A percentile compares a stretch with the other conserved stretches of the same genome.
Evolutionary conservation across 73 alveolate genomes (phyloP).

Genomic region (Blepharisma japonicum): DNA sequence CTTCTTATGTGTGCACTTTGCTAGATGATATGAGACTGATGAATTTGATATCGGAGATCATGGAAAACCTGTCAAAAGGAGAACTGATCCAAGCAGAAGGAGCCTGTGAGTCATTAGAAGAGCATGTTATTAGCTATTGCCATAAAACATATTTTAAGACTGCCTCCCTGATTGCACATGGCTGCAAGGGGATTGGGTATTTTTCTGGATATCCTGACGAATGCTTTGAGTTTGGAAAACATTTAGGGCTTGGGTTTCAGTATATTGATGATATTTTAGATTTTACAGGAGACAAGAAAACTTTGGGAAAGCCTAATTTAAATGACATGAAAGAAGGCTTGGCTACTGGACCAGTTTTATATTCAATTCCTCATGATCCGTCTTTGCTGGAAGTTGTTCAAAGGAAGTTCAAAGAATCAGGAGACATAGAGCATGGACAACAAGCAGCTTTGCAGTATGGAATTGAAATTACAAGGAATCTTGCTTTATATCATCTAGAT

Average conservation of each 20-base stretch:
- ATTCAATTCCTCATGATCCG: background rate
- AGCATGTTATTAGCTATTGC: background rate
- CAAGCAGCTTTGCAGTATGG: background rate
- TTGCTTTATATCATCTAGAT: constrained; percentile 29
- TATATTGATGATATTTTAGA: constrained; percentile 32
- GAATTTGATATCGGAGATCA: background rate
- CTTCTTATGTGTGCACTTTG: constrained; percentile 13
- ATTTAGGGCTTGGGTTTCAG: constrained; percentile 28
- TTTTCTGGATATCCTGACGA: background rate
- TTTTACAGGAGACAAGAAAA: constrained; percentile 21
- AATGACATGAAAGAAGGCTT: constrained; percentile 27
- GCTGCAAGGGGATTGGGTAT: constrained; percentile 33
- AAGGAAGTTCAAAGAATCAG: background rate
- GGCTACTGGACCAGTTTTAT: constrained; percentile 31
- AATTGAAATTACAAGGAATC: background rate
- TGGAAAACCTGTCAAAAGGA: constrained; percentile 28
- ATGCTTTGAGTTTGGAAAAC: constrained; percentile 32
- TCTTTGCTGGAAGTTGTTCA: background rate
- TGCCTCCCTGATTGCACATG: constrained; percentile 13
- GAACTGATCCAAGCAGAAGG: constrained; percentile 25
- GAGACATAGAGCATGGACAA: background rate
- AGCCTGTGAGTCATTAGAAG: background rate
- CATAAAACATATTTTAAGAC: constrained; percentile 31
- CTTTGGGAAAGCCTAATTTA: constrained; percentile 21
- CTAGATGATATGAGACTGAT: background rate